Base-by-base conservation (phyloP, 2,329 filamentous ascomycete genomes). In the Xenoacremonium recifei region DNA sequence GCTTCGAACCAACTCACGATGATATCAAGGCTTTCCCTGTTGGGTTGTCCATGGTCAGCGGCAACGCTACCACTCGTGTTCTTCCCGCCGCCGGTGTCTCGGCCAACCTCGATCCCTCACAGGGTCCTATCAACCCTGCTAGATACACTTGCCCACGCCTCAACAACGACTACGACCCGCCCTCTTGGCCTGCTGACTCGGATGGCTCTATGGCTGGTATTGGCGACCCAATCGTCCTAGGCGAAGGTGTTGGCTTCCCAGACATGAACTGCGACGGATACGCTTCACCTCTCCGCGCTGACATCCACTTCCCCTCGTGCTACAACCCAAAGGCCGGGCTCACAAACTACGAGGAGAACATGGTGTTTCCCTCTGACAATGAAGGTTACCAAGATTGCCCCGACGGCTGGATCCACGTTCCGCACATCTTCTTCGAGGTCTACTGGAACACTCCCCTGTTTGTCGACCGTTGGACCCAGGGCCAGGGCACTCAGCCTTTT, bases 251-350 rank as follows among this genome's bases (percentile, higher is more conserved):
- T 15, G 81, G 79, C n/a, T 85, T 93, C 61, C 87, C 87, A 20
- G 75, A 83, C 58, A 73, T 77, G 60, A 77, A 83, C 57, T 90
- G 87, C 60, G 80, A 85, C 55, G 76, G 78, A 38, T 72, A 67
- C 42, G 73, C 71, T 50, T 82, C 81, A 38, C 80, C 81, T 45
- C 72, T 82, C 33, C 79, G 84, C 29, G 75, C 77, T 42, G 83
- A 88, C 51, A 67, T 87, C 30, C 84, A 85, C 70, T 86, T 88
- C 67, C 85, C 85, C 5, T 83, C 81, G 5, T 88, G 85, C 72
- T 88, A 86, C 75, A 77, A 88, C 63, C 84, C 84, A 21, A 61
- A 74, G 31, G 71, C 75, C 35, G 80, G 77, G 42, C 69, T 83
- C 30, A 66, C 71, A 21, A 72, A 83, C 66, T 81, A 80, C 69